Evolutionary conservation across 768 basidiomycete species (phyloP).

Genomic region (Fomitopsis pulvina): DNA sequence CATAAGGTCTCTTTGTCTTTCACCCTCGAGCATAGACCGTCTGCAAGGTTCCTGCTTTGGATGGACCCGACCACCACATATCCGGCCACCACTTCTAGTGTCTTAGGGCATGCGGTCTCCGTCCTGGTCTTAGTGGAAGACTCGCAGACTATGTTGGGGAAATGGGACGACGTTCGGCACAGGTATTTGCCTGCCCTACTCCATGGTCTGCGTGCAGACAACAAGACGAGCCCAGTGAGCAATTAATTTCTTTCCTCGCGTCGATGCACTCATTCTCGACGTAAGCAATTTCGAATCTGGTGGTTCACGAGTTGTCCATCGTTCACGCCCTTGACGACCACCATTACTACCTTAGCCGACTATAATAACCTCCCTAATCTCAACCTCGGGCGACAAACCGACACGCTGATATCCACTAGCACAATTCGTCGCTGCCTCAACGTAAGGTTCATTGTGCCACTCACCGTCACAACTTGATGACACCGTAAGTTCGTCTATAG

Average conservation of each 20-base stretch:
- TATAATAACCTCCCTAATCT: conserved; percentile 15
- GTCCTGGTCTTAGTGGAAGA: conserved; percentile 25
- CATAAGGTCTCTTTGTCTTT: neutral
- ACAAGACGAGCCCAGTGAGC: conserved; percentile 19
- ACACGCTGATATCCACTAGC: conserved; percentile 12
- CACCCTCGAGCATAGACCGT: neutral
- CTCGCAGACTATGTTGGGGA: conserved; percentile 15
- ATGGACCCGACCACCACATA: conserved; percentile 15
- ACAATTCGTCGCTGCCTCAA: conserved; percentile 15
- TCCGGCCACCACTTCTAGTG: conserved; percentile 16
- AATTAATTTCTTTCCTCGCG: conserved; percentile 1
- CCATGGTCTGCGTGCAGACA: conserved; percentile 17
- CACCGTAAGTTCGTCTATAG: neutral
- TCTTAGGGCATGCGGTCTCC: conserved; percentile 19
- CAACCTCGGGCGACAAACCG: conserved; percentile 9
- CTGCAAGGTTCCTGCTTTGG: conserved; percentile 7
- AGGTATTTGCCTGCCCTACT: conserved; percentile 21
- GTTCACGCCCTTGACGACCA: conserved; percentile 5
- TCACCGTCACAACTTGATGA: neutral
- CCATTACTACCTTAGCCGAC: conserved; percentile 6
- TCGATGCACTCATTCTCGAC: conserved; percentile 6
- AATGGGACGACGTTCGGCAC: conserved; percentile 21
- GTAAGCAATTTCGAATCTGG: conserved; percentile 18
- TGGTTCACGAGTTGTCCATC: conserved; percentile 20
- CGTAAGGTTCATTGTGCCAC: conserved; percentile 7